phyloP scores from a whole-genome alignment of 345 rosid species.

The Populus deltoides region DNA sequence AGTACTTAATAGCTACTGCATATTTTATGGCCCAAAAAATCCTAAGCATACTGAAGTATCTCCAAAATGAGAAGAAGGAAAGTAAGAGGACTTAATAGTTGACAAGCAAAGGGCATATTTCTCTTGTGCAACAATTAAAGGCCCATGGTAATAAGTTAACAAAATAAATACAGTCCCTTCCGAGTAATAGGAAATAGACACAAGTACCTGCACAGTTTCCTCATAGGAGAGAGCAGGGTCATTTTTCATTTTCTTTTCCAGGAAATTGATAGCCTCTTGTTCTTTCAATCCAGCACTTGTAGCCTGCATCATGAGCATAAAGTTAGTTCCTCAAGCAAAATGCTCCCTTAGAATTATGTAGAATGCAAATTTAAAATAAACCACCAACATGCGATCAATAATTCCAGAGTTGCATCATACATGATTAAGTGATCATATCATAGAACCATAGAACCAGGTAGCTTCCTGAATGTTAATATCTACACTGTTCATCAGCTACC shows the following conservation, averaged over 20 bases:
- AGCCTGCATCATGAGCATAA: constrained; percentile 50
- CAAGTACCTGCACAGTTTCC: constrained; percentile 90
- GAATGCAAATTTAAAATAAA: not conserved
- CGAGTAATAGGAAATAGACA: not conserved
- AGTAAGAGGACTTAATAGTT: not conserved
- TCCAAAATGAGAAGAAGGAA: not conserved
- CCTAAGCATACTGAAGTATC: not conserved
- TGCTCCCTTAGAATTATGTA: not conserved
- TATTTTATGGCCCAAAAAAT: not conserved
- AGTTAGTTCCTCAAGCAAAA: not conserved
- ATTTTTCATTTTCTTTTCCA: constrained; percentile 99
- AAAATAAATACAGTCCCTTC: not conserved
- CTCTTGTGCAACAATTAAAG: not conserved
- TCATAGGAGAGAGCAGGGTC: constrained; percentile 77
- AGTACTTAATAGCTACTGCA: not conserved
- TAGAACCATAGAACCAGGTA: not conserved
- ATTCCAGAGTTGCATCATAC: not conserved
- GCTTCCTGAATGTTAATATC: not conserved
- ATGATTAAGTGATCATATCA: not conserved
- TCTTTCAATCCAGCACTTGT: constrained; percentile 98
- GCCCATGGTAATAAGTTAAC: not conserved
- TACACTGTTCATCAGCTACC: not conserved
- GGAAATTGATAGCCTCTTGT: constrained; percentile 96
- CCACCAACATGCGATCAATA: not conserved
- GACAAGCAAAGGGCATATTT: not conserved